phyloP scores from a whole-genome alignment of 768 basidiomycete genomes.

The Coprinellus micaceus region DNA sequence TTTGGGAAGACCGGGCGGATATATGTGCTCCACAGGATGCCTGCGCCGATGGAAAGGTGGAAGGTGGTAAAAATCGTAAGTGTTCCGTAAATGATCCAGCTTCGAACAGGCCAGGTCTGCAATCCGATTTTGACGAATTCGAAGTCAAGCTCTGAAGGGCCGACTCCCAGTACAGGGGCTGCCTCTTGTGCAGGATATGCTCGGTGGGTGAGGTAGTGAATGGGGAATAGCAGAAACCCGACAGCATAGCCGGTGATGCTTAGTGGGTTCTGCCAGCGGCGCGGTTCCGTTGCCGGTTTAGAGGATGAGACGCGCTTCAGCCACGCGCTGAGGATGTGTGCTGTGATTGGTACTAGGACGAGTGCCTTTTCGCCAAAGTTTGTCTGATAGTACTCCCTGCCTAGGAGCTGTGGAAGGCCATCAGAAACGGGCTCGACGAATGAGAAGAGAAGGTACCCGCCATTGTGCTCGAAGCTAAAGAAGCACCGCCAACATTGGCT shows the following conservation, averaged over 20 bases:
- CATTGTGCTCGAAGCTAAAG: constrained; percentile 69
- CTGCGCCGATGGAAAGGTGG: constrained; percentile 62
- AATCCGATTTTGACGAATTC: constrained; percentile 79
- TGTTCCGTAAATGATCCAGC: constrained; percentile 59
- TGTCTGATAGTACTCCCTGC: constrained; percentile 85
- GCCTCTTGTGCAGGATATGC: constrained; percentile 42
- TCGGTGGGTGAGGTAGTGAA: constrained; percentile 71
- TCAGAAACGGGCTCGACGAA: not conserved
- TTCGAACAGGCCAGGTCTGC: constrained; percentile 56
- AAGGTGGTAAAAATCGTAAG: constrained; percentile 53
- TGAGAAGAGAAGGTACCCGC: constrained; percentile 36
- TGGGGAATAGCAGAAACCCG: constrained; percentile 54
- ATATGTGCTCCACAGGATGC: constrained; percentile 51
- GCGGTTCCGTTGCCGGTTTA: constrained; percentile 22
- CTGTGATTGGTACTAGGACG: constrained; percentile 59
- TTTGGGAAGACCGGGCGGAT: constrained; percentile 23
- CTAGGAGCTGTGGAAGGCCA: constrained; percentile 56
- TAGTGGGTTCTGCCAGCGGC: constrained; percentile 41
- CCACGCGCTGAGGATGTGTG: constrained; percentile 60
- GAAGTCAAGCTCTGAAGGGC: constrained; percentile 76
- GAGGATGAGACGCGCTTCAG: constrained; percentile 52
- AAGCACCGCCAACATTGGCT: constrained; percentile 69
- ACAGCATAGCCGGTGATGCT: constrained; percentile 62
- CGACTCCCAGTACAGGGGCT: constrained; percentile 53
- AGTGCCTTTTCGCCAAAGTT: constrained; percentile 63